Percentiles rank a stretch among this genome's conserved stretches.
Evolutionary conservation across 1,139 yeast genomes (phyloP).

Genomic region (Pneumocystis wakefieldiae): DNA sequence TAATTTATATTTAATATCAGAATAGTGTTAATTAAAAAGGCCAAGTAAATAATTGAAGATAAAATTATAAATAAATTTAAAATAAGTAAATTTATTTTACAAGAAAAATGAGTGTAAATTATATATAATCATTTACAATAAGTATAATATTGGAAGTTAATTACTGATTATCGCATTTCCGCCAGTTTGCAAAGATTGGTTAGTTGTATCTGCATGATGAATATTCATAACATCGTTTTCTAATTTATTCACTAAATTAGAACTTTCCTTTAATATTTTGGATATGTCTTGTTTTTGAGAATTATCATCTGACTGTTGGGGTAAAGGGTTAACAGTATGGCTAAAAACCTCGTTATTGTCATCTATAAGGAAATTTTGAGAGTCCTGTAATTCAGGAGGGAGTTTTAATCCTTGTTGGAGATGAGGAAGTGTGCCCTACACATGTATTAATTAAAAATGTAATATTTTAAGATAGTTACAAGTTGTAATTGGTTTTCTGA

Average conservation of each 20-base stretch:
- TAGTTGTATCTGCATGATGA: not conserved
- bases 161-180: not conserved
- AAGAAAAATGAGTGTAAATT: not conserved
- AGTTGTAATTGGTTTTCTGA: not conserved
- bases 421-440: conserved; percentile 12
- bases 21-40: not conserved
- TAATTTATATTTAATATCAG: not conserved
- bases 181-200: not conserved
- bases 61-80: not conserved
- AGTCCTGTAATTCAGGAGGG: conserved; percentile 20
- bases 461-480: conserved; percentile 6
- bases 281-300: not conserved
- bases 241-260: not conserved
- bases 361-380: conserved; percentile 22
- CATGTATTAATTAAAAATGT: not conserved
- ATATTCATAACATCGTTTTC: not conserved
- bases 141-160: not conserved
- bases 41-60: not conserved
- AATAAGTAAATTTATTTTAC: not conserved
- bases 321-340: conserved; percentile 12
- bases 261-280: not conserved
- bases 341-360: conserved; percentile 25
- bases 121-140: not conserved
- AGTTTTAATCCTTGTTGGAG: conserved; percentile 14
- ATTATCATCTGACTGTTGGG: not conserved